A percentile compares a stretch with the other conserved stretches of the same genome.
Evolutionary conservation across 768 basidiomycete species (phyloP).

Genomic region (Russula earlei): DNA sequence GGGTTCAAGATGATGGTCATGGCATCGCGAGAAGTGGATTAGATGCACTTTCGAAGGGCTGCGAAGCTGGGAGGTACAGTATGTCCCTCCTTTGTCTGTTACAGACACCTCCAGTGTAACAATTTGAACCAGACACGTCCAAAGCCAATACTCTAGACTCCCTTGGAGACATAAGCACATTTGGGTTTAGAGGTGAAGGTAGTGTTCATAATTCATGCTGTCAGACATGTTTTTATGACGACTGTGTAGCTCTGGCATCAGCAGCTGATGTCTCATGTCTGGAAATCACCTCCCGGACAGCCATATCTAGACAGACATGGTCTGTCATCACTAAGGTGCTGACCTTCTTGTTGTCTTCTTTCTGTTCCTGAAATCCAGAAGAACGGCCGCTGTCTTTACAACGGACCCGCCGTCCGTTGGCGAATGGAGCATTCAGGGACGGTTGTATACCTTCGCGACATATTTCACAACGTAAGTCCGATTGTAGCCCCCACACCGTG

Average conservation of each 20-base stretch:
- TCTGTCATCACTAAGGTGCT: slow-evolving; percentile 70
- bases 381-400: slow-evolving; percentile 60
- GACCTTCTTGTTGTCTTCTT: neutral
- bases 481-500: neutral
- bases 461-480: slow-evolving; percentile 73
- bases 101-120: neutral
- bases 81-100: slow-evolving; percentile 25
- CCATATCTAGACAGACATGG: slow-evolving; percentile 54
- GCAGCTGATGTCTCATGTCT: slow-evolving; percentile 69
- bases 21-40: slow-evolving; percentile 64
- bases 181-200: slow-evolving; percentile 96
- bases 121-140: slow-evolving; percentile 51
- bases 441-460: slow-evolving; percentile 74
- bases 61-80: slow-evolving; percentile 60
- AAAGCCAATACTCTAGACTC: slow-evolving; percentile 51
- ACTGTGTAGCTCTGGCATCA: slow-evolving; percentile 63
- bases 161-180: slow-evolving; percentile 48
- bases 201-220: slow-evolving; percentile 5
- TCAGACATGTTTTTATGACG: neutral
- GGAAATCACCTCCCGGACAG: slow-evolving; percentile 75
- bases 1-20: slow-evolving; percentile 77
- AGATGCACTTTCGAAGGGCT: slow-evolving; percentile 39
- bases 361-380: slow-evolving; percentile 24
- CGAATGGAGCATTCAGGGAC: slow-evolving; percentile 68
- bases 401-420: slow-evolving; percentile 69